phyloP scores from a whole-genome alignment of 352 stramenopile genomes.

The Pythium dissimile region DNA sequence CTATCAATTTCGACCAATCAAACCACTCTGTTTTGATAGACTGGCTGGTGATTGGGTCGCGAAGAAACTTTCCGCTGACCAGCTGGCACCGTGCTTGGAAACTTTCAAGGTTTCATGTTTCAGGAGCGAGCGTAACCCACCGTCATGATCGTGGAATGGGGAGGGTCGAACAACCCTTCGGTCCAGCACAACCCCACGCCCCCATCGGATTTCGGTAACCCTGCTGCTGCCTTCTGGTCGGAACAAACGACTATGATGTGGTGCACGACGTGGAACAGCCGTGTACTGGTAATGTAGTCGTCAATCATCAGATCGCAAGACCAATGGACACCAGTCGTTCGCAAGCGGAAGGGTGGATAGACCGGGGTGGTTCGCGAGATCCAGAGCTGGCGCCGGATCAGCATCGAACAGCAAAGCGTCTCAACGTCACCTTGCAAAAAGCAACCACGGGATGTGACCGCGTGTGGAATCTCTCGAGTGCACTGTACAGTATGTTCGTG shows the following conservation, averaged over 20 bases:
- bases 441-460: no score
- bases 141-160: no score
- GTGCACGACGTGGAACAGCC: background rate
- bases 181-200: background rate
- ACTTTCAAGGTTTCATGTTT: slow-evolving; percentile 17
- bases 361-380: no score
- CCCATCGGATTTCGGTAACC: background rate
- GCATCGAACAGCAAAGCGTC: no score
- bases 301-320: no score
- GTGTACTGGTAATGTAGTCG: no score
- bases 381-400: no score
- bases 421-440: no score
- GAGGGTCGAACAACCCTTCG: background rate
- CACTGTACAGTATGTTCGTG: background rate
- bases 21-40: background rate
- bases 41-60: background rate
- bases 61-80: slow-evolving; percentile 9
- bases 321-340: no score
- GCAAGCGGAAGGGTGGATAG: no score
- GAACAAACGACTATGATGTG: background rate
- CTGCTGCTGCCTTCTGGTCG: background rate
- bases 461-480: no score
- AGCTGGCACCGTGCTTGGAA: slow-evolving; percentile 12
- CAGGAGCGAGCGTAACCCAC: background rate
- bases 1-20: slow-evolving; percentile 6